Evolutionary conservation across 78 protist genomes (phyloP).

Genomic region (Diacronema lutheri): DNA sequence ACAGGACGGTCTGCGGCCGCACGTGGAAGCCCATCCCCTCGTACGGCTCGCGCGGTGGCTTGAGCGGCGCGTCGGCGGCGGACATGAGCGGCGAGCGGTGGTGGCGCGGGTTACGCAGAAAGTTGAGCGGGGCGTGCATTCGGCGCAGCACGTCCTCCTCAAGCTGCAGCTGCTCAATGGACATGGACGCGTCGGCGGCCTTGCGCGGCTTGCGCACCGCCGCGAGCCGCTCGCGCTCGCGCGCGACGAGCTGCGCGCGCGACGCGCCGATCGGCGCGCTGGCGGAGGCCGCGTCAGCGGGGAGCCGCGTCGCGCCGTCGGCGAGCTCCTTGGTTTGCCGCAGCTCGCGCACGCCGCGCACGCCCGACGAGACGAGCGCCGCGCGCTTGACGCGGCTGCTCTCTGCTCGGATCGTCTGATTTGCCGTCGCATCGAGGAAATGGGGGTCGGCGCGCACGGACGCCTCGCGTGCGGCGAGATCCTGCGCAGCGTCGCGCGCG

Average conservation of each 20-base stretch:
- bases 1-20: background rate
- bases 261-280: background rate
- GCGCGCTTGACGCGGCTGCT: no score
- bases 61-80: background rate
- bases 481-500: no score
- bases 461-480: no score
- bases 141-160: background rate
- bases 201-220: background rate
- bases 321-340: no score
- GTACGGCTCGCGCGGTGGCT: background rate
- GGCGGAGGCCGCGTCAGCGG: no score
- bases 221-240: background rate
- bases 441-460: no score
- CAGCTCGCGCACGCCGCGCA: no score
- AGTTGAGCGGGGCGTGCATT: background rate
- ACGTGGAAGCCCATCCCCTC: background rate
- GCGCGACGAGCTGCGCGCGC: background rate
- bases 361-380: no score
- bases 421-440: no score
- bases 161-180: background rate
- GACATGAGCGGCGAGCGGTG: background rate
- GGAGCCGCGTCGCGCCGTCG: no score
- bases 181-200: background rate
- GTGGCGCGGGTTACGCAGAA: background rate
- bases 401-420: no score